Evolutionary conservation across 2,329 filamentous ascomycete species (phyloP).

Genomic region (Apiospora pterosperma): DNA sequence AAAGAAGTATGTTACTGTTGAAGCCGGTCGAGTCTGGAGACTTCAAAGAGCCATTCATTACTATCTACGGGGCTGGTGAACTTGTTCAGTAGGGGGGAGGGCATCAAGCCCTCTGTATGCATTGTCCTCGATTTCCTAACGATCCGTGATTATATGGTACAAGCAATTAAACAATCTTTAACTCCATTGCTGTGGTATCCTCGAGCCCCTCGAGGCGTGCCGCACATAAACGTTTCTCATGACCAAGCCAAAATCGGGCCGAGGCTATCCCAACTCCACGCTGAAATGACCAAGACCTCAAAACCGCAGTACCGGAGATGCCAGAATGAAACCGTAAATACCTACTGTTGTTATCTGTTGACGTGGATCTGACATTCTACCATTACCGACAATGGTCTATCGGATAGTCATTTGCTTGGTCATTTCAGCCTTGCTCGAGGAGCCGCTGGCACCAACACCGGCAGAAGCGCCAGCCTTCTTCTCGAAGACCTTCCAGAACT

Average conservation of each 20-base stretch:
- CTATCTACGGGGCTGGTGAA: not conserved
- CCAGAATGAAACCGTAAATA: conserved; percentile 12
- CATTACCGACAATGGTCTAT: conserved; percentile 34
- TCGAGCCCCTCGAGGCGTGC: not conserved
- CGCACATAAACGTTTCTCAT: conserved; percentile 2
- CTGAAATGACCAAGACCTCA: conserved; percentile 9
- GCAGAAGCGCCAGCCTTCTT: conserved; percentile 82
- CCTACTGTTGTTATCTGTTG: conserved; percentile 11
- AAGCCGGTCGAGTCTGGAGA: not conserved
- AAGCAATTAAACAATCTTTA: not conserved
- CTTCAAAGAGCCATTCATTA: not conserved
- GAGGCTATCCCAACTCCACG: conserved; percentile 9
- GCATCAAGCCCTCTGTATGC: not conserved
- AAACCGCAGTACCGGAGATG: conserved; percentile 10
- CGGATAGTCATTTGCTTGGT: conserved; percentile 95
- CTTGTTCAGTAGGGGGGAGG: not conserved
- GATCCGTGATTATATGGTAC: not conserved
- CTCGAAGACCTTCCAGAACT: conserved; percentile 99
- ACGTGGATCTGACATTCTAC: conserved; percentile 7
- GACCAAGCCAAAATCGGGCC: conserved; percentile 1
- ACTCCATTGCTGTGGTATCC: not conserved
- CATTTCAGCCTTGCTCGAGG: conserved; percentile 77
- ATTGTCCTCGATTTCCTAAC: not conserved
- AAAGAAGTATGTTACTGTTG: no score
- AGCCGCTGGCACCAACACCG: conserved; percentile 58